phyloP scores from a whole-genome alignment of 441 rosid genomes.

The Corymbia calophylla region DNA sequence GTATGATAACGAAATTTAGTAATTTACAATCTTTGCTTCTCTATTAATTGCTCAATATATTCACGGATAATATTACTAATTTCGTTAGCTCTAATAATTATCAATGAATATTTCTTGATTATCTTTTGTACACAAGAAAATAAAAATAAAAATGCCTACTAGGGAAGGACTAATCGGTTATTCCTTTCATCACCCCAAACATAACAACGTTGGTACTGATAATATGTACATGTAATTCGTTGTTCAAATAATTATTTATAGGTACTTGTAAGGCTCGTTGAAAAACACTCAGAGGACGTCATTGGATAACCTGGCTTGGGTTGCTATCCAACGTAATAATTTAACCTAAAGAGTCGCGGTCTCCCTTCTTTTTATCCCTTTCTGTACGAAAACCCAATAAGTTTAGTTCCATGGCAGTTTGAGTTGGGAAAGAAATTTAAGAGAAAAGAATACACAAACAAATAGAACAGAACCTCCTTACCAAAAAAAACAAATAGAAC shows the following conservation, averaged over 20 bases:
- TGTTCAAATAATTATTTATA: not conserved
- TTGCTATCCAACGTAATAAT: not conserved
- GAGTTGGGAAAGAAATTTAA: not conserved
- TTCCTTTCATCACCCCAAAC: not conserved
- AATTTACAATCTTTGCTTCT: not conserved
- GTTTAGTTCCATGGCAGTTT: too few relatives aligned
- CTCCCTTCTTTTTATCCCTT: too few relatives aligned
- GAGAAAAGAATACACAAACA: too few relatives aligned
- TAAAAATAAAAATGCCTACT: too few relatives aligned
- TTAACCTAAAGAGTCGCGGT: not conserved
- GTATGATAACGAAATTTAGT: not conserved
- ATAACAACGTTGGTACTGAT: not conserved
- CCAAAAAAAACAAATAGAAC: too few relatives aligned
- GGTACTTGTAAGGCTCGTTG: not conserved
- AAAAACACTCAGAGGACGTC: not conserved
- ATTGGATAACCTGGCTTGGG: not conserved
- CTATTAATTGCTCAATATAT: conserved; percentile 1
- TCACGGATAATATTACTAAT: conserved; percentile 1
- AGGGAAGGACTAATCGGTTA: not conserved
- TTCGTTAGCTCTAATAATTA: not conserved
- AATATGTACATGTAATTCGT: not conserved
- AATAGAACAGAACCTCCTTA: not conserved
- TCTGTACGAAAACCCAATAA: too few relatives aligned
- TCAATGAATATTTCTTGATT: conserved; percentile 1
- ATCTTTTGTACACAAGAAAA: not conserved